Evolutionary conservation across 1,139 yeast species (phyloP).

Genomic region (Arxiozyma slooffiae): DNA sequence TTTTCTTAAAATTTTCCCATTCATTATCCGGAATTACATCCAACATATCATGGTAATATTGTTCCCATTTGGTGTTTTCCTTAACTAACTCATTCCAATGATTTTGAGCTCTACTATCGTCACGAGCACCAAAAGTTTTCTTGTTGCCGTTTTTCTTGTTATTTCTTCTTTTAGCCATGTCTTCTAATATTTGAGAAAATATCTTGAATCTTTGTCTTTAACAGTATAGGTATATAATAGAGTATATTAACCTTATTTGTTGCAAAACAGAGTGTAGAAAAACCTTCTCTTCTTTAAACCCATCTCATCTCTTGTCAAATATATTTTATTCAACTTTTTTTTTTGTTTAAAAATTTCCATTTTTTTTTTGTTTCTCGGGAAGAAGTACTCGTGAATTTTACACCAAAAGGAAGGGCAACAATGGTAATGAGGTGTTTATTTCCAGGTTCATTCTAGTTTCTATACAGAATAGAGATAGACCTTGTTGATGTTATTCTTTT

Average conservation of each 20-base stretch:
- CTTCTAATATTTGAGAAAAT: neutral
- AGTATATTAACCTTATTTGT: neutral
- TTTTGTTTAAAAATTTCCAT: neutral
- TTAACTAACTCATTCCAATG: slow-evolving; percentile 63
- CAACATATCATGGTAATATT: slow-evolving; percentile 60
- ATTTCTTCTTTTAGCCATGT: slow-evolving; percentile 32
- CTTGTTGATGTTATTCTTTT: too few relatives aligned
- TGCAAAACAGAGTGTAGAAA: neutral
- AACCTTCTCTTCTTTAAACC: neutral
- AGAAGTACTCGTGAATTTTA: too few relatives aligned
- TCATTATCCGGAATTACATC: slow-evolving; percentile 58
- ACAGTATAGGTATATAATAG: too few relatives aligned
- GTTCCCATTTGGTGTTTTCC: slow-evolving; percentile 83
- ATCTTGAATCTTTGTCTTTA: neutral
- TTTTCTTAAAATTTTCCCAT: slow-evolving; percentile 69
- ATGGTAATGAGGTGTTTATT: too few relatives aligned
- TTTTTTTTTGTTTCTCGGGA: too few relatives aligned
- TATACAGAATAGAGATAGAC: too few relatives aligned
- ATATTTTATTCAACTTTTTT: too few relatives aligned
- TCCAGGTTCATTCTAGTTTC: too few relatives aligned
- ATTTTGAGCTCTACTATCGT: slow-evolving; percentile 29
- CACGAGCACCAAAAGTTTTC: slow-evolving; percentile 31
- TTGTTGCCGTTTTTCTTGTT: slow-evolving; percentile 21
- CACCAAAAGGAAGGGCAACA: too few relatives aligned
- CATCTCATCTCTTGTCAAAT: too few relatives aligned